Conservation (phyloP, 345 rosid species). For the Linum usitatissimum region DNA sequence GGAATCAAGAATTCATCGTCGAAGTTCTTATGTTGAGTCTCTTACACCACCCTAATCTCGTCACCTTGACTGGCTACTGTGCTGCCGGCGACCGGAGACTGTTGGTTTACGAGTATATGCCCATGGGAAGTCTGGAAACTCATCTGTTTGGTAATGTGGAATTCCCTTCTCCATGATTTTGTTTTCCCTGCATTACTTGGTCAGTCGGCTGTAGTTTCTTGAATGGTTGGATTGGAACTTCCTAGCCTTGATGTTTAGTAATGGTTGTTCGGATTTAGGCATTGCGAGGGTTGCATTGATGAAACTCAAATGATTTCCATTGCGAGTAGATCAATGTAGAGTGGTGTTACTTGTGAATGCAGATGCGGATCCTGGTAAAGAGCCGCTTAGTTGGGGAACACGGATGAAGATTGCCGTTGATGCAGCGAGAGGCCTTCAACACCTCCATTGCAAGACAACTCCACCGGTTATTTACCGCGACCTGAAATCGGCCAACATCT, state of each 20-base stretch:
- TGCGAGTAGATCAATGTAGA: too few species aligned
- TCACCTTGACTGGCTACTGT: slow-evolving; percentile 2
- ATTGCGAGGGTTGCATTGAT: too few species aligned
- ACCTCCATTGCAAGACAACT: slow-evolving; percentile 1
- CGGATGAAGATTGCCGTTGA: neutral
- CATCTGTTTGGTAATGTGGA: neutral
- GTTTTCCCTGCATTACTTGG: neutral
- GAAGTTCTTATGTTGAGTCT: slow-evolving; percentile 2
- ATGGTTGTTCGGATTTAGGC: too few species aligned
- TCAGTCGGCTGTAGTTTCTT: too few species aligned
- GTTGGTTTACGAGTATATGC: slow-evolving; percentile 5
- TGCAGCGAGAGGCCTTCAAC: neutral
- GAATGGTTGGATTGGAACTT: too few species aligned
- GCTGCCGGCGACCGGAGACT: slow-evolving; percentile 1
- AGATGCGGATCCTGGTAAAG: neutral
- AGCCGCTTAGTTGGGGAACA: neutral
- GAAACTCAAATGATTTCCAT: too few species aligned
- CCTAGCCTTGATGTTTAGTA: too few species aligned
- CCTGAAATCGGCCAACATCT: slow-evolving; percentile 2
- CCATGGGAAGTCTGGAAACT: neutral
- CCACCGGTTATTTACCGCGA: slow-evolving; percentile 2
- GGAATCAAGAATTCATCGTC: neutral
- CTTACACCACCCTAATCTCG: neutral
- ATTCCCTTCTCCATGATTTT: neutral
- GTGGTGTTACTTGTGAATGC: neutral